Evolutionary conservation across 768 basidiomycete species (phyloP), one percentile per base, ranked within the genome.

Genomic region (Serpula lacrymans): DNA sequence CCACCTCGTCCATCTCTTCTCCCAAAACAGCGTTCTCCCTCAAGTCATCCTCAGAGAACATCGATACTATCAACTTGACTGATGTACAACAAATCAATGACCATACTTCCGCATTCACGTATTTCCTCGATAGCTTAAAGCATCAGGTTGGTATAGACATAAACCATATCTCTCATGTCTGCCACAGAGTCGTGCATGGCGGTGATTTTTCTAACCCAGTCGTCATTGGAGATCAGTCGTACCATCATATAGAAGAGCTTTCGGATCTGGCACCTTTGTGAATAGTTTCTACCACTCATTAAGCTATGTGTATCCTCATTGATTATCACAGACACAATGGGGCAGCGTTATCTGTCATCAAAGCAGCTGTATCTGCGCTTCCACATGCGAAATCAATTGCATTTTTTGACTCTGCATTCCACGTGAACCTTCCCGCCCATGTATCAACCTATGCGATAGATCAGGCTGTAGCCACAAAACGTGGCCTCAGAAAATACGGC

Each of bases 331-430:
- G 78, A 18, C 83, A 84, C 51, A 83, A 83, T 51, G 77, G 75
- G 28, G 67, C 78, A 3, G 78, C 82, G 0, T 68, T 82, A 17
- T 61, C 77, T 0, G 77, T 82, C 25, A 81, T 84, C 49, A 58
- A 72, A 45, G 70, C 78, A 1, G 84, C 82, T 49, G 69, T 86
- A 13, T 56, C 72, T 4, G 65, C 67, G 1, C 69, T 95, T 13
- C 84, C 88, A 1, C 54, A 78, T 10, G 75, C 91, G 14, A 72
- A 69, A 22, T 87, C 86, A 0, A 74, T 94, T 36, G 86, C 91
- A 0, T 88, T 84, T 54, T 96, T 95, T 55, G 92, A 96, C 60
- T 88, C 90, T 0, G 74, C 87, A 4, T 91, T 91, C 63, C 88
- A 95, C 61, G 72, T 71, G 34, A 73, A 85, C 8, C 75, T 97